These are phyloP conservation scores for Ustilago hordei DNA, from an alignment of 1,284 basidiomycete species.

Conservation along the genomic window DNA sequence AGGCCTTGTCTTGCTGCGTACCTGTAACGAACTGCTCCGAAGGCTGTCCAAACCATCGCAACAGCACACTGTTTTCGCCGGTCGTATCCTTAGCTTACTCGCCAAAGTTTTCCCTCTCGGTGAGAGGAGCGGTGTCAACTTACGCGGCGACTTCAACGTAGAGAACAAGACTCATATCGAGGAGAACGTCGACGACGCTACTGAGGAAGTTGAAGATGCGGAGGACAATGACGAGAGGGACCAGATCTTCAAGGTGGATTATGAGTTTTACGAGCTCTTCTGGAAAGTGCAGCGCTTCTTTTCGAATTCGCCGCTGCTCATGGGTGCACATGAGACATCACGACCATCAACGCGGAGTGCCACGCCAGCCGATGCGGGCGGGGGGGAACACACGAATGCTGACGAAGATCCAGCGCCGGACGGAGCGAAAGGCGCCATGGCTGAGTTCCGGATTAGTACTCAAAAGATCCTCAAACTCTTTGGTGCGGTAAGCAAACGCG, in stretches of 20 bases:
- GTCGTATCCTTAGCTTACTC: conserved; percentile 85
- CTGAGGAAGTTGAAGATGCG: conserved; percentile 19
- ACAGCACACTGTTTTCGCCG: conserved; percentile 82
- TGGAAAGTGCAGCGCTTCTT: conserved; percentile 65
- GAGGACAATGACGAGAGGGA: conserved; percentile 42
- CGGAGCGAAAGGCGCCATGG: conserved; percentile 51
- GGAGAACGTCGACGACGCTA: conserved; percentile 26
- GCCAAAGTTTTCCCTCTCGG: conserved; percentile 86
- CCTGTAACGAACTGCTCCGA: conserved; percentile 85
- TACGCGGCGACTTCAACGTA: conserved; percentile 81
- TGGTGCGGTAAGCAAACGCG: conserved; percentile 47
- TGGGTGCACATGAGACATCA: conserved; percentile 33
- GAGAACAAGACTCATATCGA: conserved; percentile 72
- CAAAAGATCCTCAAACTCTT: conserved; percentile 56
- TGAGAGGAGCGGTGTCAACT: conserved; percentile 88
- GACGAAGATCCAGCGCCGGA: conserved; percentile 55
- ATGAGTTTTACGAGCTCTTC: conserved; percentile 61
- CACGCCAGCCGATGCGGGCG: conserved; percentile 25
- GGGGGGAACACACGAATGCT: conserved; percentile 12
- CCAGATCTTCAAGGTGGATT: conserved; percentile 40
- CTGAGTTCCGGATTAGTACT: conserved; percentile 50
- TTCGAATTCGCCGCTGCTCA: conserved; percentile 56
- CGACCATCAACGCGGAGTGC: conserved; percentile 31
- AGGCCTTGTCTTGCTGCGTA: conserved; percentile 83
- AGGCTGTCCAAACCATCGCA: conserved; percentile 84